Conservation (phyloP, 176 grass and related monocot genomes). For the Triticum timopheevii region DNA sequence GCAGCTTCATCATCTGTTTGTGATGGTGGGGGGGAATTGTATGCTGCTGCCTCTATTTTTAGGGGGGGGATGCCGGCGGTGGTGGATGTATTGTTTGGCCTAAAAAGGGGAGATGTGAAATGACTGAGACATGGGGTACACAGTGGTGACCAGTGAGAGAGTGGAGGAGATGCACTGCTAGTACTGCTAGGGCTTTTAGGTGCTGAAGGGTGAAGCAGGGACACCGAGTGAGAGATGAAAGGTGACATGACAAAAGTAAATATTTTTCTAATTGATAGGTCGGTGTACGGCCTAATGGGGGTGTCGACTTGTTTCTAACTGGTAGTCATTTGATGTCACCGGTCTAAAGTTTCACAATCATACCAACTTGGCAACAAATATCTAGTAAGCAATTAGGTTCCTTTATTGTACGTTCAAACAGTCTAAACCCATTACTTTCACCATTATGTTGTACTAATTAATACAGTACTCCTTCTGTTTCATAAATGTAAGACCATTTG, state of each 20-base stretch:
- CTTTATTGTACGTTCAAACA: background rate
- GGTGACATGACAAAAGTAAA: slow-evolving; percentile 74
- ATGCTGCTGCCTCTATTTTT: slow-evolving; percentile 62
- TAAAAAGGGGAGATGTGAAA: slow-evolving; percentile 78
- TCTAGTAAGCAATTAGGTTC: background rate
- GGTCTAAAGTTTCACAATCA: background rate
- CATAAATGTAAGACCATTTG: too few relatives aligned
- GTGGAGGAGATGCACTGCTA: slow-evolving; percentile 25
- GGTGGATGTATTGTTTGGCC: slow-evolving; percentile 65
- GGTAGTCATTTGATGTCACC: slow-evolving; percentile 18
- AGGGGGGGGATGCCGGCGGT: slow-evolving; percentile 25
- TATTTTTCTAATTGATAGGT: background rate
- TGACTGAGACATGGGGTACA: slow-evolving; percentile 47
- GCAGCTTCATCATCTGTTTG: slow-evolving; percentile 37
- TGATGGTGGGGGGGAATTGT: slow-evolving; percentile 26
- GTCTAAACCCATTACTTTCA: background rate
- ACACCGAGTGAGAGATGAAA: slow-evolving; percentile 46
- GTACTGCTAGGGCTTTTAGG: slow-evolving; percentile 50
- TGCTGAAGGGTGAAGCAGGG: slow-evolving; percentile 37
- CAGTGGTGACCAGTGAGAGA: background rate
- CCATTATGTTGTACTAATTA: background rate
- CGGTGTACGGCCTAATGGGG: slow-evolving; percentile 14
- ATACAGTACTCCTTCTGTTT: background rate
- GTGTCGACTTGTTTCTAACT: slow-evolving; percentile 14
- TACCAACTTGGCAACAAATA: background rate